Percentiles rank a stretch among this genome's conserved stretches.
phyloP scores from a whole-genome alignment of 805 yeast genomes.

The Kluyveromyces dobzhanskii region DNA sequence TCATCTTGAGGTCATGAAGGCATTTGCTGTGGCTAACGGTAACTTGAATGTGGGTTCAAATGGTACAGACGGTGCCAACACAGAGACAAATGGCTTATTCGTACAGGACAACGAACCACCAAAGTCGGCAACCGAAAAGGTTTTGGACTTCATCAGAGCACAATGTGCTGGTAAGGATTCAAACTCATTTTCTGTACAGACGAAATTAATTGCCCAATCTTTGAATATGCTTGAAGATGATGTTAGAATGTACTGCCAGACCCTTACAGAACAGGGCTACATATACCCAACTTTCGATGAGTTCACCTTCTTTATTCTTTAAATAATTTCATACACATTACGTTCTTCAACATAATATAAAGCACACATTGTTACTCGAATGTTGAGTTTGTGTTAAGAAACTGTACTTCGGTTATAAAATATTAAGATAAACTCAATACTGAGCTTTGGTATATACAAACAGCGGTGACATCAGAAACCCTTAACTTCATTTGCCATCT shows the following conservation, averaged over 20 bases:
- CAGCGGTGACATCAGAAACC: too few relatives aligned
- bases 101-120: constrained; percentile 34
- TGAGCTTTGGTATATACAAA: too few relatives aligned
- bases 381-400: too few relatives aligned
- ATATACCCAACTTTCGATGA: constrained; percentile 67
- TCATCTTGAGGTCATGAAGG: constrained; percentile 52
- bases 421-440: too few relatives aligned
- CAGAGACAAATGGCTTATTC: constrained; percentile 30
- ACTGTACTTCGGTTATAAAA: too few relatives aligned
- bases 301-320: constrained; percentile 48
- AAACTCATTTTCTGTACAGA: constrained; percentile 61
- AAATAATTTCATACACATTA: constrained; percentile 15
- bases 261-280: constrained; percentile 58
- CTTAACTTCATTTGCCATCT: too few relatives aligned
- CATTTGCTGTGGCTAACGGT: constrained; percentile 51
- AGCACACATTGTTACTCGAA: too few relatives aligned
- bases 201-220: constrained; percentile 49
- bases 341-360: too few relatives aligned
- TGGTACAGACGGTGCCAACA: constrained; percentile 14
- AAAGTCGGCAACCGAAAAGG: constrained; percentile 33
- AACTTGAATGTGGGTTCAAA: constrained; percentile 18
- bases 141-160: constrained; percentile 41
- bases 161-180: constrained; percentile 43
- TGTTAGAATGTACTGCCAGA: constrained; percentile 42
- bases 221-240: constrained; percentile 42